Conservation (phyloP, 2,329 filamentous ascomycete species). For the Colletotrichum trifolii region DNA sequence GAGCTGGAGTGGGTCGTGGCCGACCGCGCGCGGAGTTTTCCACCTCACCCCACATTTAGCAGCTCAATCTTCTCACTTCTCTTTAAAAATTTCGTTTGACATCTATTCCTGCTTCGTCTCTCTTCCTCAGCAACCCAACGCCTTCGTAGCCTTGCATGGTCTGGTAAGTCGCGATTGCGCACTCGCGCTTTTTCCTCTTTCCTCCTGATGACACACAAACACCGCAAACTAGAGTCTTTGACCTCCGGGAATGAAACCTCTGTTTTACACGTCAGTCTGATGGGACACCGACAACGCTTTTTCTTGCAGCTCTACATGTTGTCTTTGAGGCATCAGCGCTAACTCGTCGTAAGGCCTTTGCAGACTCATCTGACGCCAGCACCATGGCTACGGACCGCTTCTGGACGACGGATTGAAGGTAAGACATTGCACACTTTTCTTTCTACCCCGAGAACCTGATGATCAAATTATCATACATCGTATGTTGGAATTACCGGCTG, state of each 20-base stretch:
- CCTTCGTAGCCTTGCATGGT: slow-evolving; percentile 32
- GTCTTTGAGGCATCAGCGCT: slow-evolving; percentile 9
- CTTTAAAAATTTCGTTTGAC: slow-evolving; percentile 40
- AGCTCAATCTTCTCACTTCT: slow-evolving; percentile 33
- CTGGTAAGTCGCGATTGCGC: slow-evolving; percentile 39
- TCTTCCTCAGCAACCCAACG: slow-evolving; percentile 30
- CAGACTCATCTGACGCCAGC: slow-evolving; percentile 23
- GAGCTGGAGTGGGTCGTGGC: slow-evolving; percentile 33
- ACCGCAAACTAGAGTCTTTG: slow-evolving; percentile 99
- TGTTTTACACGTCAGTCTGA: slow-evolving; percentile 95
- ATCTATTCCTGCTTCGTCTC: slow-evolving; percentile 29
- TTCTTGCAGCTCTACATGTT: slow-evolving; percentile 16
- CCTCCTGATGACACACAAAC: slow-evolving; percentile 83
- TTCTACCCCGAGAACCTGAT: slow-evolving; percentile 51
- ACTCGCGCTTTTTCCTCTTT: slow-evolving; percentile 33
- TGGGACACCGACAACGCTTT: slow-evolving; percentile 45
- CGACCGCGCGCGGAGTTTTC: slow-evolving; percentile 35
- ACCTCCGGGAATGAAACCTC: slow-evolving; percentile 85
- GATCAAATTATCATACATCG: slow-evolving; percentile 75
- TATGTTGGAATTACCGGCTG: slow-evolving; percentile 98
- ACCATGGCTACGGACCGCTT: slow-evolving; percentile 9
- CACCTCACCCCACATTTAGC: slow-evolving; percentile 36
- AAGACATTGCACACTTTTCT: not conserved
- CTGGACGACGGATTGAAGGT: slow-evolving; percentile 24
- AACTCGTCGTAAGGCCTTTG: slow-evolving; percentile 14